Evolutionary conservation across 805 yeast genomes (phyloP).

Genomic region (Candida insectalens): DNA sequence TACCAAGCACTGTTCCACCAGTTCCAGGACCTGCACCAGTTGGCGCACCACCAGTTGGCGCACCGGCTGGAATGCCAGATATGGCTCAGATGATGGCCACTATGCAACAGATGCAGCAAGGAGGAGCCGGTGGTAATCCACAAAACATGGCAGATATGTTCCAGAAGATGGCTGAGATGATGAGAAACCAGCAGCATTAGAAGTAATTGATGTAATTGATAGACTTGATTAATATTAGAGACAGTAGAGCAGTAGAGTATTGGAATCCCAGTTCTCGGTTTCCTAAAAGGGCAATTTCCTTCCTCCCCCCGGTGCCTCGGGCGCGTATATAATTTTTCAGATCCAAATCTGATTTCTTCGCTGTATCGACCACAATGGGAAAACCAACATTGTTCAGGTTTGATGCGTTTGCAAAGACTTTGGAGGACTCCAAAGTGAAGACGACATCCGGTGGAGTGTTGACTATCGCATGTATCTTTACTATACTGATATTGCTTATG

Average conservation of each 20-base stretch:
- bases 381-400: constrained; percentile 38
- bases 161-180: constrained; percentile 26
- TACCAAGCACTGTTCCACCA: constrained; percentile 8
- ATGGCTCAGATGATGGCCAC: constrained; percentile 26
- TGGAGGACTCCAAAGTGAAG: constrained; percentile 83
- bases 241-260: no score
- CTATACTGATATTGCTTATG: constrained; percentile 52
- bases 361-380: background rate
- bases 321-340: background rate
- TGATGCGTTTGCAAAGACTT: constrained; percentile 91
- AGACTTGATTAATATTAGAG: no score
- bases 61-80: constrained; percentile 4
- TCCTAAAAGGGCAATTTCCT: background rate
- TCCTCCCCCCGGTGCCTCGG: background rate
- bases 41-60: constrained; percentile 7
- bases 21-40: constrained; percentile 7
- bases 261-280: background rate
- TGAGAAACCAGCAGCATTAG: constrained; percentile 18
- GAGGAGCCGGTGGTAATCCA: constrained; percentile 9
- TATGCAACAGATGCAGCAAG: constrained; percentile 19
- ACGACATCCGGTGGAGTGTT: constrained; percentile 89
- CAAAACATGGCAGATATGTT: constrained; percentile 27
- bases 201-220: no score
- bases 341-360: background rate
- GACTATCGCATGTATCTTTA: constrained; percentile 57